phyloP scores from a whole-genome alignment of 1,284 basidiomycete species.

The Fomes fomentarius region DNA sequence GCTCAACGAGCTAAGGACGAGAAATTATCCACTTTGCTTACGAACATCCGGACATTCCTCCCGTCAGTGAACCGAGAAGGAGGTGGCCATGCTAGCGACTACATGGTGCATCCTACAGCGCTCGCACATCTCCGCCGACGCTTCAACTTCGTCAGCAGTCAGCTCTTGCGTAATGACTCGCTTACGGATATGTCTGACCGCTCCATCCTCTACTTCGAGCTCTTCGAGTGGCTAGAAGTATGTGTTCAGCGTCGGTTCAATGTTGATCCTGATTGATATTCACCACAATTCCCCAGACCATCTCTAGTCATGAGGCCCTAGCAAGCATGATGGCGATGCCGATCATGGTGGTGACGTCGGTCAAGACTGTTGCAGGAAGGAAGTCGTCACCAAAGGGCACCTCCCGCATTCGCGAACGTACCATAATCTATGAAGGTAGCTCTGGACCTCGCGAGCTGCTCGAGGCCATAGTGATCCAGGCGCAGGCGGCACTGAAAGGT shows the following conservation, averaged over 20 bases:
- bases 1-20: constrained; percentile 74
- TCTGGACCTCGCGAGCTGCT: constrained; percentile 87
- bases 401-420: constrained; percentile 68
- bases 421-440: constrained; percentile 86
- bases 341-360: constrained; percentile 81
- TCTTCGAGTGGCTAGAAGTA: constrained; percentile 92
- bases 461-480: constrained; percentile 88
- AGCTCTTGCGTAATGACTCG: constrained; percentile 87
- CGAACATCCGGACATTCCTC: constrained; percentile 74
- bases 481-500: constrained; percentile 84
- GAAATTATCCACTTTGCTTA: constrained; percentile 68
- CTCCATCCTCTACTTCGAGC: constrained; percentile 82
- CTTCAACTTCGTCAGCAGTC: constrained; percentile 85
- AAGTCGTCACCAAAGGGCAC: constrained; percentile 44
- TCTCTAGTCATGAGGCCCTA: constrained; percentile 87
- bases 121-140: constrained; percentile 87
- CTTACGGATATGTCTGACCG: constrained; percentile 92
- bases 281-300: constrained; percentile 53
- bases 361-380: constrained; percentile 61
- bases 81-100: constrained; percentile 81
- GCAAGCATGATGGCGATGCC: constrained; percentile 97
- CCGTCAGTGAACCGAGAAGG: constrained; percentile 75
- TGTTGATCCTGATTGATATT: constrained; percentile 1
- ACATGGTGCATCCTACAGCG: constrained; percentile 86
- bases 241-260: constrained; percentile 1